Evolutionary conservation across 2,329 filamentous ascomycete species (phyloP), one percentile per base, ranked within the genome.

Genomic region (Didymella arachidicola): DNA sequence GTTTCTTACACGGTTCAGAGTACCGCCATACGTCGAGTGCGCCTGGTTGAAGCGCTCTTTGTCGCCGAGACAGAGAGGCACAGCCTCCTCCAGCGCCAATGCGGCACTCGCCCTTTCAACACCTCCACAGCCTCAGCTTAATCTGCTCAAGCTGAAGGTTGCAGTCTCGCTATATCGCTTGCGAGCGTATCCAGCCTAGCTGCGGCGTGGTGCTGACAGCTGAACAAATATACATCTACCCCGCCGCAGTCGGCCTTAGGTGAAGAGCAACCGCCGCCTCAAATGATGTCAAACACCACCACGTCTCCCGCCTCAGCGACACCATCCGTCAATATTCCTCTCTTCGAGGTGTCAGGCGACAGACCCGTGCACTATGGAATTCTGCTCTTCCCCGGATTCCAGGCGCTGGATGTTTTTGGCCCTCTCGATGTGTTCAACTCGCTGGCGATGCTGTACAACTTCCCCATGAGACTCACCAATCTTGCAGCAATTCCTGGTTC

Each of bases 351-450:
- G 41, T 39, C 60, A n/a, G 48, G 56, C 22, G 43, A 61, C 10
- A 63, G 45, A 22, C 53, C 67, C 2, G 41, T 68, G 2, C 65
- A 70, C 34, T 71, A 68, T 63, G 62, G 66, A 27, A 59, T 70
- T 6, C 41, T 70, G 1, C 57, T 70, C 18, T 71, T 70, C 43
- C 61, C 60, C 4, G 63, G 60, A n/a, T 67, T 70, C 29, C 65
- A 71, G 45, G 68, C 69, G 41, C 74, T 72, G 52, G 71, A 78
- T 50, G 68, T 75, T 30, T 75, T 72, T 32, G 82, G 81, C 1
- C 81, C 81, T 2, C 68, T 84, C 2, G 79, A 83, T 53, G 76
- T 79, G 61, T 72, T 84, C 42, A 70, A 72, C 51, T 67, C 68
- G 10, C 64, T 77, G 32, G 61, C 72, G 26, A 67, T 67, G 52